Evolutionary conservation across 2,329 filamentous ascomycete genomes (phyloP).

Genomic region (Neobulgaria alba): DNA sequence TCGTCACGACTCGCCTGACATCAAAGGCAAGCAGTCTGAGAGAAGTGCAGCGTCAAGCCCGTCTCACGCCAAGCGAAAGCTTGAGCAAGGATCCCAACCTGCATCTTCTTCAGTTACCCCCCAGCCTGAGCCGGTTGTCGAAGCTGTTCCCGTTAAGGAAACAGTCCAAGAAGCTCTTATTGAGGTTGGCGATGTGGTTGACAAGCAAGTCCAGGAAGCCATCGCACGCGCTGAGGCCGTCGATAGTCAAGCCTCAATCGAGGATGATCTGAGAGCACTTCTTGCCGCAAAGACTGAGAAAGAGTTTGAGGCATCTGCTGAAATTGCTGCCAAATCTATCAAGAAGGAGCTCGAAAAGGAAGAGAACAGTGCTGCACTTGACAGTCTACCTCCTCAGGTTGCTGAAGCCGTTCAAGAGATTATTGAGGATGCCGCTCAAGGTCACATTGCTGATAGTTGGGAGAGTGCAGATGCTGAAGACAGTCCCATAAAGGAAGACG

Average conservation of each 20-base stretch:
- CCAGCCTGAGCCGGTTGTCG: constrained; percentile 29
- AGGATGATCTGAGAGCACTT: constrained; percentile 41
- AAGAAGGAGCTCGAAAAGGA: constrained; percentile 47
- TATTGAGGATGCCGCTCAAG: constrained; percentile 45
- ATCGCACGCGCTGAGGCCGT: constrained; percentile 43
- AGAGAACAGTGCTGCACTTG: constrained; percentile 43
- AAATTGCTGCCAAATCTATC: constrained; percentile 39
- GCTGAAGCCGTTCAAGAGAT: constrained; percentile 49
- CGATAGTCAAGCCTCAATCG: constrained; percentile 40
- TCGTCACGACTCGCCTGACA: constrained; percentile 22
- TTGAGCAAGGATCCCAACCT: constrained; percentile 17
- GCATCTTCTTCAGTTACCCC: constrained; percentile 22
- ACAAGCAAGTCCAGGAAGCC: constrained; percentile 51
- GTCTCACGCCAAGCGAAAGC: constrained; percentile 24
- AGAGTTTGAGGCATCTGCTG: constrained; percentile 44
- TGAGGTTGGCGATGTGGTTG: constrained; percentile 52
- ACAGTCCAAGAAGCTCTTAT: constrained; percentile 63
- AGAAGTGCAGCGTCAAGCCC: constrained; percentile 19
- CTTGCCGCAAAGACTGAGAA: constrained; percentile 42
- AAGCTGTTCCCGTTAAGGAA: constrained; percentile 39
- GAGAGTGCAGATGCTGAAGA: constrained; percentile 74
- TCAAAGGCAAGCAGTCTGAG: constrained; percentile 25
- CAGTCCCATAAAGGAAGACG: constrained; percentile 57
- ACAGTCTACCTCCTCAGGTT: constrained; percentile 43
- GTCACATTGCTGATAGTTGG: constrained; percentile 73